These are phyloP conservation scores for Misopates orontium DNA, from an alignment of 257 asterid genomes.

Conservation along the genomic window DNA sequence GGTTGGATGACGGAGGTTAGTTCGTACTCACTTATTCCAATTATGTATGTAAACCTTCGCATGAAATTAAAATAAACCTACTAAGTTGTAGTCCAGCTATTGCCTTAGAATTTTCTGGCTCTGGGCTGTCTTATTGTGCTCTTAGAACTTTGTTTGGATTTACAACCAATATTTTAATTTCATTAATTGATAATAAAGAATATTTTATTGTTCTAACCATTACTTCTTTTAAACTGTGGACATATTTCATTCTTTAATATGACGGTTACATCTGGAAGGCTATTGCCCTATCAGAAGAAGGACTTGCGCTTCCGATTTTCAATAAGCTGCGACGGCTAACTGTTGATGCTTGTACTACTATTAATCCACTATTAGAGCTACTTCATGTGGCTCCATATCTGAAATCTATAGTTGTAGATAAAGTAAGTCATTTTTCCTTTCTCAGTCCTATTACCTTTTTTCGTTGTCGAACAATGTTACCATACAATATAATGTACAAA, in stretches of 20 bases:
- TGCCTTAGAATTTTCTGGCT: neutral
- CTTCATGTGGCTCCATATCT: neutral
- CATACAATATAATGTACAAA: too few relatives aligned
- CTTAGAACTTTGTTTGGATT: too few relatives aligned
- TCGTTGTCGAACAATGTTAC: neutral
- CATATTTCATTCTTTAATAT: too few relatives aligned
- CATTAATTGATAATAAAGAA: too few relatives aligned
- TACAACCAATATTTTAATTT: too few relatives aligned
- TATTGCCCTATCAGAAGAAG: neutral
- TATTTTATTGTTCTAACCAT: too few relatives aligned
- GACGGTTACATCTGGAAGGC: neutral
- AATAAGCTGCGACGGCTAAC: neutral
- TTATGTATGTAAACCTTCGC: neutral
- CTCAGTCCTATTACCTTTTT: neutral
- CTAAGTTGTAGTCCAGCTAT: neutral
- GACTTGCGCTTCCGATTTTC: neutral
- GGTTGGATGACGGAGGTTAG: neutral
- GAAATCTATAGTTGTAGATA: neutral
- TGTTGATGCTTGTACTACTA: neutral
- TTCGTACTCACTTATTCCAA: neutral
- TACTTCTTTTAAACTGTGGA: too few relatives aligned
- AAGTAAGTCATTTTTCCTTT: neutral
- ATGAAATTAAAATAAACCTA: too few relatives aligned
- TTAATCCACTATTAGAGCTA: neutral
- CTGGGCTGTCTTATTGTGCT: neutral